Percentiles rank a stretch among this genome's conserved stretches.
phyloP scores from a whole-genome alignment of 73 alveolate species.

The Paraurostyla sp. region DNA sequence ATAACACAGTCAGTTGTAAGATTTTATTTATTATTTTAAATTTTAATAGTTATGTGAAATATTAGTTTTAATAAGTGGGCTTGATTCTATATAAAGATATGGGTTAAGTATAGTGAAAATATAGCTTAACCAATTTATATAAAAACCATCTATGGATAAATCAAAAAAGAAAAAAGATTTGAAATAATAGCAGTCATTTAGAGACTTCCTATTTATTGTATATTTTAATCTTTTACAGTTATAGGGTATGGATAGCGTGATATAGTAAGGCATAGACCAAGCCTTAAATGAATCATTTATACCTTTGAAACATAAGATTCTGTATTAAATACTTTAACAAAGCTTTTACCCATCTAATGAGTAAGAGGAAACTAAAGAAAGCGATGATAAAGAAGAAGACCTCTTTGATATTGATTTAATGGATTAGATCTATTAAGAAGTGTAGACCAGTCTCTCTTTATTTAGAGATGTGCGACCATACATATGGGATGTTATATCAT shows the following conservation, averaged over 20 bases:
- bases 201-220: neutral
- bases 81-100: neutral
- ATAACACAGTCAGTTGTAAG: slow-evolving; percentile 11
- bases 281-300: neutral
- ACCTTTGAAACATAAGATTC: neutral
- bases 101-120: slow-evolving; percentile 2
- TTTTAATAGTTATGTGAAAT: slow-evolving; percentile 11
- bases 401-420: neutral
- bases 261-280: neutral
- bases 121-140: neutral
- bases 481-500: neutral
- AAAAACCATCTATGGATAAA: neutral
- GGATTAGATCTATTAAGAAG: slow-evolving; percentile 12
- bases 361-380: neutral
- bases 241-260: slow-evolving; percentile 1
- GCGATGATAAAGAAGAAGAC: neutral
- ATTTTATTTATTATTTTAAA: neutral
- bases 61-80: slow-evolving; percentile 16
- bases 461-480: slow-evolving; percentile 34
- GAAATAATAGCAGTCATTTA: neutral
- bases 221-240: neutral
- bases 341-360: neutral
- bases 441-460: neutral
- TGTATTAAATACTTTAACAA: neutral
- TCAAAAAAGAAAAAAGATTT: neutral